A percentile compares a stretch with the other conserved stretches of the same genome.
Evolutionary conservation across 1,284 basidiomycete genomes (phyloP).

Genomic region (Microbotryum intermedium): DNA sequence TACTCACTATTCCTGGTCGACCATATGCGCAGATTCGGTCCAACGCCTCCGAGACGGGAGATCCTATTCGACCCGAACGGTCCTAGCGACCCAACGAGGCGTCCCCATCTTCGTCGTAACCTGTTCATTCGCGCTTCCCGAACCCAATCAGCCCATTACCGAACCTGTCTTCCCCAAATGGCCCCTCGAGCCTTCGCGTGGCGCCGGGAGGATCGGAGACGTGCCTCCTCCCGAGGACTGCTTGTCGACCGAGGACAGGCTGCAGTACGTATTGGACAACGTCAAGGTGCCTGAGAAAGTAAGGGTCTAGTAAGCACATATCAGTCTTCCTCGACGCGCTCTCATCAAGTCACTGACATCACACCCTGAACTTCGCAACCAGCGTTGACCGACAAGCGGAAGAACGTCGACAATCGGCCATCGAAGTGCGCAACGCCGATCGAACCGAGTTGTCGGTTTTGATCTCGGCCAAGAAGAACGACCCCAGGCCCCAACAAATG

Average conservation of each 20-base stretch:
- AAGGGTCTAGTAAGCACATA: constrained; percentile 23
- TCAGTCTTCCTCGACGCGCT: not conserved
- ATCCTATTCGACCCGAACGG: constrained; percentile 60
- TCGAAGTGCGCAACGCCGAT: constrained; percentile 31
- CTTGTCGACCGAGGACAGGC: constrained; percentile 29
- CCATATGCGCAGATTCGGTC: constrained; percentile 41
- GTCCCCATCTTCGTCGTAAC: constrained; percentile 69
- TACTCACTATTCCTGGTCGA: not conserved
- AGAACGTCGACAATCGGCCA: constrained; percentile 29
- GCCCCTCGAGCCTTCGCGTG: constrained; percentile 3
- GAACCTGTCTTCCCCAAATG: constrained; percentile 14
- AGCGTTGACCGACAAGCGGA: constrained; percentile 24
- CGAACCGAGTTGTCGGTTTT: constrained; percentile 48
- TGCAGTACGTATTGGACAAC: constrained; percentile 18
- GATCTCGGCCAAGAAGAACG: constrained; percentile 29
- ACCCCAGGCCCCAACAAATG: constrained; percentile 45
- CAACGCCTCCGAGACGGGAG: constrained; percentile 65
- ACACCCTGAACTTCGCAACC: not conserved
- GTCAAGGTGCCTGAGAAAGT: constrained; percentile 26
- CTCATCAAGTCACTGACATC: not conserved
- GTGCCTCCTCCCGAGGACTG: constrained; percentile 30
- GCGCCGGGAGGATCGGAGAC: not conserved
- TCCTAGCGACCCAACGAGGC: constrained; percentile 68
- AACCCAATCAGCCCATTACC: constrained; percentile 52
- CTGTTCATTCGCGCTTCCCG: constrained; percentile 76